A percentile compares a stretch with the other conserved stretches of the same genome.
These are phyloP conservation scores for Tylopilus sp. DNA, from an alignment of 768 basidiomycete species.

Conservation along the genomic window DNA sequence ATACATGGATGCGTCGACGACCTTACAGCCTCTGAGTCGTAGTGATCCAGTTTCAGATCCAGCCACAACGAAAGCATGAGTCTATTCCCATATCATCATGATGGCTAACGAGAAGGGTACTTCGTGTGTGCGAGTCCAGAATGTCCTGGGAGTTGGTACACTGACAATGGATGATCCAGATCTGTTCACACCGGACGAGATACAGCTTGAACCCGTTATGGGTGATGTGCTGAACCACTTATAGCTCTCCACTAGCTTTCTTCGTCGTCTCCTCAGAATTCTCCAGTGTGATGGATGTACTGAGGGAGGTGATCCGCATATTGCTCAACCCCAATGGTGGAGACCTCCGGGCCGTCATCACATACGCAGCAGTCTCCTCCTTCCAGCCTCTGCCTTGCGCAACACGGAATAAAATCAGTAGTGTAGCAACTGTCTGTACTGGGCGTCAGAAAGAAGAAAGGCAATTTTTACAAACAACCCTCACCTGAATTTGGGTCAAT, in stretches of 20 bases:
- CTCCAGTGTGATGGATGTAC: background rate
- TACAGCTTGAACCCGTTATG: too few relatives aligned
- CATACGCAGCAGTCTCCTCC: background rate
- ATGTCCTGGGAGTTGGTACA: too few relatives aligned
- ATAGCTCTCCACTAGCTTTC: background rate
- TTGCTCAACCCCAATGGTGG: background rate
- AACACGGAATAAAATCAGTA: slow-evolving; percentile 7
- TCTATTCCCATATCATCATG: too few relatives aligned
- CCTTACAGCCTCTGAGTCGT: too few relatives aligned
- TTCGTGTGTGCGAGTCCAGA: too few relatives aligned
- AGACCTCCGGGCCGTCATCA: background rate
- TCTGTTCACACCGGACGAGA: too few relatives aligned
- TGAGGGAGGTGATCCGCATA: background rate
- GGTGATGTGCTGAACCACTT: too few relatives aligned
- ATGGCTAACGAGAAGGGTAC: too few relatives aligned
- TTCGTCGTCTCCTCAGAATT: background rate
- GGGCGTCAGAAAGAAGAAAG: background rate
- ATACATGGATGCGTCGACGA: too few relatives aligned
- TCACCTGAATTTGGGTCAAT: slow-evolving; percentile 29
- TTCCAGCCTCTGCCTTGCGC: slow-evolving; percentile 9
- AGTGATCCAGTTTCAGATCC: too few relatives aligned
- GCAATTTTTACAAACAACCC: background rate
- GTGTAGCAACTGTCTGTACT: slow-evolving; percentile 2
- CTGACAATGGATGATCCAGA: too few relatives aligned
- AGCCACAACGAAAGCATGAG: too few relatives aligned